Base-by-base conservation (phyloP, 768 basidiomycete species). In the Collybiopsis luxurians region DNA sequence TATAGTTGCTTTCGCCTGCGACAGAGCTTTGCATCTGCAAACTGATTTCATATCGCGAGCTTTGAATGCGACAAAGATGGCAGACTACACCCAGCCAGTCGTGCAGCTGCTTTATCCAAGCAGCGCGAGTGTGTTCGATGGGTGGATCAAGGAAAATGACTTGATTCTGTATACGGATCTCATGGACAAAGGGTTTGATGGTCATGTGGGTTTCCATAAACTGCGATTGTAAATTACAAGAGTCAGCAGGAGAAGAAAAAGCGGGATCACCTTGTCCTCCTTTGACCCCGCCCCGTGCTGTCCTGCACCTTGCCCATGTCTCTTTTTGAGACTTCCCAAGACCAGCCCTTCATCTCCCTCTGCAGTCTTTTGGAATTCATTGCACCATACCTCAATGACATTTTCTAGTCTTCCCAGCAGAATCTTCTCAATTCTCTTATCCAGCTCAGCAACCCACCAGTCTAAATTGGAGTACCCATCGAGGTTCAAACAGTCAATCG, bases 91-190 rank as follows among this genome's bases (percentile, higher is more conserved):
- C 92, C 90, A 98, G 76, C 87, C 92, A 92, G 57, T 89, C 87
- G 64, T 98, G 95, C 59, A 97, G 73, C 67, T 95, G 90, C 44
- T 80, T 82, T 59, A 95, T 82, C 95, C 95, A 98, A 9, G 82
- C 89, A 49, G 89, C 84, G 40, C 95, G 85, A 0, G 96, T 94
- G 64, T 91, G 84, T 70, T 98, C 96, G 75, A 98, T 92, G 58
- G 97, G 97, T 26, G 97, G 97, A 69, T 98, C 96, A 51, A 98
- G 79, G 76, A 97, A 98, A 71, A 99, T 98, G 61, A 98, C 93
- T 69, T 99, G 97, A 68, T 99, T 97, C 67, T 95, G 91, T 81
- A 98, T 98, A 72, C 95, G 84, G 60, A 98, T 91, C 69, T 98
- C 96, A 70, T 98, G 95, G 6, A 96, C 80, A 56, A 97, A 88